phyloP scores from a whole-genome alignment of 768 basidiomycete genomes.

The Leucosporidium scottii region DNA sequence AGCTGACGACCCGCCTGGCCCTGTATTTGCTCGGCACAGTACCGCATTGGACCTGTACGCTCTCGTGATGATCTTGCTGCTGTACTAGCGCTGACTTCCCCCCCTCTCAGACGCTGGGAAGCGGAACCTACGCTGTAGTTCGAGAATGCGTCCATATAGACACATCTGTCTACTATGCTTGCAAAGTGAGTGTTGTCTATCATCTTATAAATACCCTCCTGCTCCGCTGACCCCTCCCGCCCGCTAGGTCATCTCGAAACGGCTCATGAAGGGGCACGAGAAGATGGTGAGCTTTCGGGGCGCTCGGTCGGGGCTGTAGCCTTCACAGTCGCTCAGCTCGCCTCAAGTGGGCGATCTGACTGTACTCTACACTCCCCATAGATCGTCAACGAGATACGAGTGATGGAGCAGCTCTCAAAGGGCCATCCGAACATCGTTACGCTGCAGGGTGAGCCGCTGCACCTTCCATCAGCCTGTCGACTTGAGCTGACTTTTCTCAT shows the following conservation, averaged over 20 bases:
- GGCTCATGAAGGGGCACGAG: conserved; percentile 93
- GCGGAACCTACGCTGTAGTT: too few species aligned
- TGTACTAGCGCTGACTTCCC: too few species aligned
- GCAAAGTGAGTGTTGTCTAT: background rate
- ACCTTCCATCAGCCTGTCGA: too few species aligned
- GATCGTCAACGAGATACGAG: conserved; percentile 94
- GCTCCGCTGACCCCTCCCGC: conserved; percentile 39
- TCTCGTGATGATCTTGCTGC: too few species aligned
- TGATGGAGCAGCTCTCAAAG: conserved; percentile 84
- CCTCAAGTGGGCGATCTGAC: background rate
- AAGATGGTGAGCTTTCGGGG: conserved; percentile 64
- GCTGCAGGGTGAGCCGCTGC: conserved; percentile 44
- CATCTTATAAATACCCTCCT: background rate
- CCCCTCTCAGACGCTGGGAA: too few species aligned
- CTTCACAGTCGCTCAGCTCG: background rate
- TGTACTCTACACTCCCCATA: conserved; percentile 37
- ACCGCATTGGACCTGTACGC: too few species aligned
- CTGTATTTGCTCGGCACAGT: too few species aligned
- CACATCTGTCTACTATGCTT: conserved; percentile 77
- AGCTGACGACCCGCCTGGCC: too few species aligned
- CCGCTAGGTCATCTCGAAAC: conserved; percentile 99
- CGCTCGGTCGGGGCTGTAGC: background rate
- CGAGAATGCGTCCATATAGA: conserved; percentile 55
- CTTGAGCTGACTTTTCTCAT: too few species aligned
- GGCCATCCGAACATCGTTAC: conserved; percentile 85